phyloP scores from a whole-genome alignment of 305 asterid genomes.

The Solanum hybrid region DNA sequence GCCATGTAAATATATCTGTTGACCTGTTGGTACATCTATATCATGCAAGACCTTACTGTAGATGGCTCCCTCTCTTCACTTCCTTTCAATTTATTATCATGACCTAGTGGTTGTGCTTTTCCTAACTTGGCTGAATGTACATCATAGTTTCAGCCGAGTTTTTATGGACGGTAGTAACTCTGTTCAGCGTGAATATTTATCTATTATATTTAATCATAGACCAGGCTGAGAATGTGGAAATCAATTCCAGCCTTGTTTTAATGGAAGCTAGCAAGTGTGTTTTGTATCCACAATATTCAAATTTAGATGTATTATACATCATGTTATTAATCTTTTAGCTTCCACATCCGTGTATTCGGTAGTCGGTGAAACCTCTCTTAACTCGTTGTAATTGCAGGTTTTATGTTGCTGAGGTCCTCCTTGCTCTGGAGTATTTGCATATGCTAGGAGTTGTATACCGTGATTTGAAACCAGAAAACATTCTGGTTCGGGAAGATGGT shows the following conservation, averaged over 20 bases:
- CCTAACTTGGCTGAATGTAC: not conserved
- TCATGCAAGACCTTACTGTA: not conserved
- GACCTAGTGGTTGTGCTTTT: not conserved
- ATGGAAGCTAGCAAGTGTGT: not conserved
- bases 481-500: conserved; percentile 60
- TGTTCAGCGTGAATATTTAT: not conserved
- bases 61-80: not conserved
- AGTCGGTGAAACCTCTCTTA: not conserved
- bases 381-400: conserved; percentile 31
- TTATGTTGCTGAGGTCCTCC: conserved; percentile 70
- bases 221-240: not conserved
- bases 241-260: not conserved
- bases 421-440: conserved; percentile 64
- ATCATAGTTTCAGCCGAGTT: not conserved
- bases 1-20: not conserved
- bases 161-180: not conserved
- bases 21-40: not conserved
- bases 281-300: not conserved
- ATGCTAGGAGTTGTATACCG: conserved; percentile 71
- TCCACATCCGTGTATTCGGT: not conserved
- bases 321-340: not conserved
- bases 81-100: not conserved
- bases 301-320: not conserved
- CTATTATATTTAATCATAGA: not conserved
- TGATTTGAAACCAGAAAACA: conserved; percentile 66